Evolutionary conservation across 192 early-diverging fungal genomes (phyloP).

Genomic region (Coemansia sp.): DNA sequence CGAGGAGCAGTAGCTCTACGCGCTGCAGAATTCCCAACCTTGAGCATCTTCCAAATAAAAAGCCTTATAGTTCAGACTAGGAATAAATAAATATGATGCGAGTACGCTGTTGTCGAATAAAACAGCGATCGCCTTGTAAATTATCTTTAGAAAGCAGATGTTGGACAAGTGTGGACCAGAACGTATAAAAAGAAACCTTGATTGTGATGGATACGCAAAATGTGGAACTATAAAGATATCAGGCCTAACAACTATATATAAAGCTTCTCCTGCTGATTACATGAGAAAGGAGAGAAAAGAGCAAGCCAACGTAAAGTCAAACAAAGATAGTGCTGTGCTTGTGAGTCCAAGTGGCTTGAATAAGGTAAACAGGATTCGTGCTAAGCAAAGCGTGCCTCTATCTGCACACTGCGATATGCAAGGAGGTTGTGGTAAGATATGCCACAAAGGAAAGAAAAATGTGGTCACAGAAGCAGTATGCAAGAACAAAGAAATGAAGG

Average conservation of each 20-base stretch:
- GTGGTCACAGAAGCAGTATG: not conserved
- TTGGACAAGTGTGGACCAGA: not conserved
- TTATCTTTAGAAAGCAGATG: not conserved
- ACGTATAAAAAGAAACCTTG: not conserved
- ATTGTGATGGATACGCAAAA: not conserved
- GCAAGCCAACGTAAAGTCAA: not conserved
- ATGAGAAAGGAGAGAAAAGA: not conserved
- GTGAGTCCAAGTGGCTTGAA: not conserved
- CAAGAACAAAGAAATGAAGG: not conserved
- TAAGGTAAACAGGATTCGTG: conserved; percentile 1
- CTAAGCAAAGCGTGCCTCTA: not conserved
- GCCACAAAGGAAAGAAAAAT: conserved; percentile 1
- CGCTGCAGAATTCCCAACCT: conserved; percentile 25
- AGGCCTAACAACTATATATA: not conserved
- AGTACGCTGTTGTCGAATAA: too few species aligned
- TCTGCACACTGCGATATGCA: not conserved
- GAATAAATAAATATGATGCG: too few species aligned
- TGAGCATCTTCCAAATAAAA: conserved; percentile 18
- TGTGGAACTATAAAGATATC: not conserved
- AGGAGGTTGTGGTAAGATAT: conserved; percentile 2
- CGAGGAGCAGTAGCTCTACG: conserved; percentile 33
- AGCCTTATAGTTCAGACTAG: too few species aligned
- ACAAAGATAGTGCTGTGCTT: not conserved
- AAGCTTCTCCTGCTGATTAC: not conserved
- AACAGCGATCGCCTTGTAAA: not conserved